Conservation (phyloP, 2,329 filamentous ascomycete genomes). For the Lojkania enalia region DNA sequence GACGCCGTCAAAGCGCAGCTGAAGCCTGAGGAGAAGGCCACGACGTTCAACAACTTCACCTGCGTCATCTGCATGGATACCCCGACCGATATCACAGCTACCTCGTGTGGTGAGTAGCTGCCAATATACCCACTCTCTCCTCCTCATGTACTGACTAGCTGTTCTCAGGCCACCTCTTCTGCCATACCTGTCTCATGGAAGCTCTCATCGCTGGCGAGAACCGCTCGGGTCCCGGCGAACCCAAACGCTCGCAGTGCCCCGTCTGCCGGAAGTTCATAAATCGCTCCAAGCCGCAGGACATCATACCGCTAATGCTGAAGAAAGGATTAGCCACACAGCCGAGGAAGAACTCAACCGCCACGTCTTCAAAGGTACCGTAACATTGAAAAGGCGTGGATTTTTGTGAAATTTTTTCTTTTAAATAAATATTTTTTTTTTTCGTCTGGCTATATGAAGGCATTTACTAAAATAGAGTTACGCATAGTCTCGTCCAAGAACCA, state of each 20-base stretch:
- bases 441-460: too few relatives aligned
- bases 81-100: slow-evolving; percentile 62
- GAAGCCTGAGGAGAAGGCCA: slow-evolving; percentile 42
- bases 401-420: too few relatives aligned
- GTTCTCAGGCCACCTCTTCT: slow-evolving; percentile 62
- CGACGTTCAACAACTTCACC: slow-evolving; percentile 53
- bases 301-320: slow-evolving; percentile 49
- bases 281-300: slow-evolving; percentile 45
- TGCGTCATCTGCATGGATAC: slow-evolving; percentile 68
- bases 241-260: slow-evolving; percentile 51
- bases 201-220: slow-evolving; percentile 61
- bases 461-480: too few relatives aligned
- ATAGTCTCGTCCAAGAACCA: too few relatives aligned
- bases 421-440: too few relatives aligned
- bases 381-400: too few relatives aligned
- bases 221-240: slow-evolving; percentile 49
- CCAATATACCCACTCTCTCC: not conserved
- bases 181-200: slow-evolving; percentile 64
- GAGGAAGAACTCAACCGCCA: slow-evolving; percentile 16
- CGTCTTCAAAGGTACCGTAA: not conserved
- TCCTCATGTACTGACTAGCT: slow-evolving; percentile 10
- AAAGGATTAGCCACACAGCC: slow-evolving; percentile 43
- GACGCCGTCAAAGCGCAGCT: slow-evolving; percentile 55
- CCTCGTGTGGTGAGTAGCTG: slow-evolving; percentile 59
- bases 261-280: slow-evolving; percentile 52